Evolutionary conservation across 768 basidiomycete genomes (phyloP).

Genomic region (Hypholoma fasciculare): DNA sequence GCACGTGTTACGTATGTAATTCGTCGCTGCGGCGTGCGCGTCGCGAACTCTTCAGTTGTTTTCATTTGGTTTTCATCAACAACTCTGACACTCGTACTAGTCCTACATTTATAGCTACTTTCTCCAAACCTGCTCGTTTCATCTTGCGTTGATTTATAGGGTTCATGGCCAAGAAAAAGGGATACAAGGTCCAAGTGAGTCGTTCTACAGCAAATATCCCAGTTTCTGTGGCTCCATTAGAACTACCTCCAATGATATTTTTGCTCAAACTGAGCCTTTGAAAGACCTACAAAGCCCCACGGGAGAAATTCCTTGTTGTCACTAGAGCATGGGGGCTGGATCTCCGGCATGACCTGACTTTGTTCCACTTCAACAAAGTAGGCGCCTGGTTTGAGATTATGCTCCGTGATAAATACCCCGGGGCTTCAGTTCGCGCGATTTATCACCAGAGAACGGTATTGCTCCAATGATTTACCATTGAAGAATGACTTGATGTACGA

Average conservation of each 20-base stretch:
- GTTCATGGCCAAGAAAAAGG: background rate
- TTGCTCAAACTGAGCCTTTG: conserved; percentile 1
- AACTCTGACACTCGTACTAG: too few relatives aligned
- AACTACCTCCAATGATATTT: background rate
- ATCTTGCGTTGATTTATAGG: background rate
- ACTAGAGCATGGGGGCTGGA: conserved; percentile 29
- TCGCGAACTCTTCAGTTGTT: too few relatives aligned
- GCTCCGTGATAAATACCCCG: conserved; percentile 28
- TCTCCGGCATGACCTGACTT: conserved; percentile 2
- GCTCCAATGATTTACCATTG: conserved; percentile 8
- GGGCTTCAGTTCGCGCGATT: conserved; percentile 18
- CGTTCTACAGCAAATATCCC: too few relatives aligned
- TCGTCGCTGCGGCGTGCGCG: too few relatives aligned
- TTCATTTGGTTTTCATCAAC: too few relatives aligned
- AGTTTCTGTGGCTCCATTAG: background rate
- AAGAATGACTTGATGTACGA: background rate
- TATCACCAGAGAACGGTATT: conserved; percentile 32
- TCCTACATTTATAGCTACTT: background rate
- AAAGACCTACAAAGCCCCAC: conserved; percentile 16
- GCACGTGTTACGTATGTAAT: too few relatives aligned
- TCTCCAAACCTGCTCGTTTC: background rate
- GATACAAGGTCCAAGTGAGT: background rate
- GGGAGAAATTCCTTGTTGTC: conserved; percentile 25
- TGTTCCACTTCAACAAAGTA: conserved; percentile 27
- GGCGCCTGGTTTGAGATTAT: conserved; percentile 35